These are phyloP conservation scores for Quillaja saponaria DNA, from an alignment of 306 rosid species.

Conservation along the genomic window DNA sequence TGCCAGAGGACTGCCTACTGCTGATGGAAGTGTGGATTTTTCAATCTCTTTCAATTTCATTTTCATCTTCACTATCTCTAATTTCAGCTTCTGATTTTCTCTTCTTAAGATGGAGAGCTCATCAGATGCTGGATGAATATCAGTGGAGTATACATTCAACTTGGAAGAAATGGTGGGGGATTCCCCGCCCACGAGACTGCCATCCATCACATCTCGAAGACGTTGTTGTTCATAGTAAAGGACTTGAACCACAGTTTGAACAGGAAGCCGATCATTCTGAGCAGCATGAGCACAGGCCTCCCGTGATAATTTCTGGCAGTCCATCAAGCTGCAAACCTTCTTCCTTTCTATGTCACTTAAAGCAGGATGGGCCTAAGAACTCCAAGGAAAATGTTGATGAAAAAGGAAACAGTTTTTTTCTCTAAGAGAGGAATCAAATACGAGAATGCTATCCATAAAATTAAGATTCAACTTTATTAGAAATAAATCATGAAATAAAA, in stretches of 20 bases:
- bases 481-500: slow-evolving; percentile 1
- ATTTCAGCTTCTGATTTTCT: slow-evolving; percentile 72
- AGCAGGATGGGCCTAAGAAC: slow-evolving; percentile 82
- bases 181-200: slow-evolving; percentile 33
- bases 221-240: slow-evolving; percentile 90
- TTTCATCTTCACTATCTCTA: slow-evolving; percentile 75
- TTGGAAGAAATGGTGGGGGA: slow-evolving; percentile 52
- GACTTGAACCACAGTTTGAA: slow-evolving; percentile 94
- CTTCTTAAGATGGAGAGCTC: slow-evolving; percentile 61
- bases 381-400: background rate
- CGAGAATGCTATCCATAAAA: background rate
- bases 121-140: slow-evolving; percentile 47
- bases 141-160: slow-evolving; percentile 47
- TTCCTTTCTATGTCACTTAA: slow-evolving; percentile 90
- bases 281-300: slow-evolving; percentile 98
- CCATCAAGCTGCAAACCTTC: slow-evolving; percentile 93
- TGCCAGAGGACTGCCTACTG: slow-evolving; percentile 50
- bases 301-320: slow-evolving; percentile 86
- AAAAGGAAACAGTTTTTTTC: background rate
- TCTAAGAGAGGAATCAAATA: too few relatives aligned
- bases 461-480: slow-evolving; percentile 25
- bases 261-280: slow-evolving; percentile 90
- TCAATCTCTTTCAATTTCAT: slow-evolving; percentile 73
- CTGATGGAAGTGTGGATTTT: slow-evolving; percentile 36
- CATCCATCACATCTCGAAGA: slow-evolving; percentile 77